These are phyloP conservation scores for Fagopyrum homotropicum DNA, from an alignment of 148 eudicot genomes.

Conservation along the genomic window DNA sequence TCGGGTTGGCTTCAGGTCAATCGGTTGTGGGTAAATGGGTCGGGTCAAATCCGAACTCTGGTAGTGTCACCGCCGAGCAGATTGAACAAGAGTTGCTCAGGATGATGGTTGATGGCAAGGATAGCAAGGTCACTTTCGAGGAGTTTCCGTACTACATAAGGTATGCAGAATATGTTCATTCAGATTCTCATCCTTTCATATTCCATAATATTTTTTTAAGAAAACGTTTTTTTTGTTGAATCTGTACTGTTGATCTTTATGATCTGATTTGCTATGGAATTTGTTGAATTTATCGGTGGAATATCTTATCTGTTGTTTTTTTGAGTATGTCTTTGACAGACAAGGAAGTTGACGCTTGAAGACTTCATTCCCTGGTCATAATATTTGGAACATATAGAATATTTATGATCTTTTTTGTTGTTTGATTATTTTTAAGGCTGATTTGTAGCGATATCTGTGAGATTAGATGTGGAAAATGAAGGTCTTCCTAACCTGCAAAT, in stretches of 20 bases:
- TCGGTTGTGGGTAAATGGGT: conserved; percentile 56
- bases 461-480: background rate
- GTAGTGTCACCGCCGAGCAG: conserved; percentile 46
- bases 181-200: background rate
- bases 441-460: background rate
- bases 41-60: conserved; percentile 32
- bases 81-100: conserved; percentile 58
- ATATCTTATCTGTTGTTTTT: background rate
- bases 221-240: background rate
- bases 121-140: conserved; percentile 47
- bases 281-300: background rate
- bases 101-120: conserved; percentile 50
- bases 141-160: conserved; percentile 82
- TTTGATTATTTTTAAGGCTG: background rate
- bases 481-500: background rate
- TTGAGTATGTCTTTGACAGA: background rate
- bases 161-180: conserved; percentile 19
- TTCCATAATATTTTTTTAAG: background rate
- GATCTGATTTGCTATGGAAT: background rate
- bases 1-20: conserved; percentile 66
- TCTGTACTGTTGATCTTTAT: background rate
- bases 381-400: background rate
- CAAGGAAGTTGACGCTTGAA: background rate
- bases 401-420: conserved; percentile 1
- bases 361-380: background rate